A percentile compares a stretch with the other conserved stretches of the same genome.
Evolutionary conservation across 345 rosid genomes (phyloP).

Genomic region (Odontarrhena argentea): DNA sequence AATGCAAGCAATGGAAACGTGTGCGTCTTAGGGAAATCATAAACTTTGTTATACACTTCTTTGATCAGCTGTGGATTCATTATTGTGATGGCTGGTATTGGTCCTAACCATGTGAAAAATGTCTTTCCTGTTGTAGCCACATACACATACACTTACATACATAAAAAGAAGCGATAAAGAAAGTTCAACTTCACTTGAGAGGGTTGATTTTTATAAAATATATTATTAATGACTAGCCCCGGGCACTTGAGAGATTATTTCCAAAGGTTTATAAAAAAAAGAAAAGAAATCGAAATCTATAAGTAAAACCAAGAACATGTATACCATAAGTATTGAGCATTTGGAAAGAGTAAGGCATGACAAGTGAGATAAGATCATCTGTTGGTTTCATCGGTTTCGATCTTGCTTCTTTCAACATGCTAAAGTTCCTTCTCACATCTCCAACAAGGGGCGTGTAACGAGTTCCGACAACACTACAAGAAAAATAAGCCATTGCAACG

Average conservation of each 20-base stretch:
- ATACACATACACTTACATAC: not conserved
- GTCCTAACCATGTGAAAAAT: conserved; percentile 50
- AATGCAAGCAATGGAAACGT: conserved; percentile 25
- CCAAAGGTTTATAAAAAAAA: too few relatives aligned
- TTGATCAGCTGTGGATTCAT: conserved; percentile 47
- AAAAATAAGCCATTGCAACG: too few relatives aligned
- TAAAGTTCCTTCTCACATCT: conserved; percentile 25
- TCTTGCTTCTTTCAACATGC: conserved; percentile 37
- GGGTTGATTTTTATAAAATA: too few relatives aligned
- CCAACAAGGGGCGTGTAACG: conserved; percentile 39
- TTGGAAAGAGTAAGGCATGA: conserved; percentile 32
- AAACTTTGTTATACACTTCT: conserved; percentile 39
- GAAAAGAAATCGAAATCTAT: not conserved
- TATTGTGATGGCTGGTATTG: conserved; percentile 46
- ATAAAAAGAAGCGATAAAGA: not conserved
- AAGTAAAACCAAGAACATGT: not conserved
- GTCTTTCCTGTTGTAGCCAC: conserved; percentile 45
- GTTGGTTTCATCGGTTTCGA: conserved; percentile 27
- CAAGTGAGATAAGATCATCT: conserved; percentile 37
- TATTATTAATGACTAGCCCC: too few relatives aligned
- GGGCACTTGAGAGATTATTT: too few relatives aligned
- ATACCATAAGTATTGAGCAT: conserved; percentile 38
- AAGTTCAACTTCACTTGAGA: not conserved
- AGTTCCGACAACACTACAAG: conserved; percentile 40
- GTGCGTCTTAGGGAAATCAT: conserved; percentile 42